Evolutionary conservation across 169 alveolate species (phyloP).

Genomic region (Plasmodium fragile): DNA sequence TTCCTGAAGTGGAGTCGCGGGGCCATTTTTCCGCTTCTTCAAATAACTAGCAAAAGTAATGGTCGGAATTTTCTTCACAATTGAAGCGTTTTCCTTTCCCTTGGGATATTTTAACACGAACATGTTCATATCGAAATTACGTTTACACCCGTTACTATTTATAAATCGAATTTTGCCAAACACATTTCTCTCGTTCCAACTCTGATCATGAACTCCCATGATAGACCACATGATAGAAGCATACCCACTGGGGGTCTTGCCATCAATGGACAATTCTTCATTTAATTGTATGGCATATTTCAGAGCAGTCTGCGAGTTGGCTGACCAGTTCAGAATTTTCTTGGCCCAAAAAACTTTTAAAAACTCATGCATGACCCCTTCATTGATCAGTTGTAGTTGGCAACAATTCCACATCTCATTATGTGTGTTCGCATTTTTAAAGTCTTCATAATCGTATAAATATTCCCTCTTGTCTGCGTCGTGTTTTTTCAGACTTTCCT

Average conservation of each 20-base stretch:
- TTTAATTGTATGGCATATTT: conserved; percentile 81
- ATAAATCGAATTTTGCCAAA: conserved; percentile 87
- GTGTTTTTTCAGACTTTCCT: conserved; percentile 81
- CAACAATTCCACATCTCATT: conserved; percentile 88
- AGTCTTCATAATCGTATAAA: conserved; percentile 72
- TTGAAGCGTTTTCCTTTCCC: conserved; percentile 66
- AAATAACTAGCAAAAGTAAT: conserved; percentile 42
- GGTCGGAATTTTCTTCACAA: conserved; percentile 67
- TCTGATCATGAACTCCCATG: conserved; percentile 85
- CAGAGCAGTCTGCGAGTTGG: conserved; percentile 81
- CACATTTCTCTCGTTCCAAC: conserved; percentile 85
- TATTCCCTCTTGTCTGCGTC: conserved; percentile 83
- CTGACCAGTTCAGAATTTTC: conserved; percentile 88
- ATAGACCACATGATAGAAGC: conserved; percentile 87
- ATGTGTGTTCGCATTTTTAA: conserved; percentile 86
- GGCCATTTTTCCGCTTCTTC: conserved; percentile 30
- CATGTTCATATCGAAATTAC: conserved; percentile 79
- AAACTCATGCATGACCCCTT: conserved; percentile 87
- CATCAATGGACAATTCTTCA: conserved; percentile 83
- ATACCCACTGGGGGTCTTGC: conserved; percentile 86
- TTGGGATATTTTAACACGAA: conserved; percentile 73
- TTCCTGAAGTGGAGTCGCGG: not conserved
- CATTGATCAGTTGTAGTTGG: conserved; percentile 82
- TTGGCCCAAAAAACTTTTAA: conserved; percentile 89
- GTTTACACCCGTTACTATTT: conserved; percentile 84